Percentiles rank a stretch among this genome's conserved stretches.
These are phyloP conservation scores for Tulasnella sp. DNA, from an alignment of 768 basidiomycete genomes.

Conservation along the genomic window DNA sequence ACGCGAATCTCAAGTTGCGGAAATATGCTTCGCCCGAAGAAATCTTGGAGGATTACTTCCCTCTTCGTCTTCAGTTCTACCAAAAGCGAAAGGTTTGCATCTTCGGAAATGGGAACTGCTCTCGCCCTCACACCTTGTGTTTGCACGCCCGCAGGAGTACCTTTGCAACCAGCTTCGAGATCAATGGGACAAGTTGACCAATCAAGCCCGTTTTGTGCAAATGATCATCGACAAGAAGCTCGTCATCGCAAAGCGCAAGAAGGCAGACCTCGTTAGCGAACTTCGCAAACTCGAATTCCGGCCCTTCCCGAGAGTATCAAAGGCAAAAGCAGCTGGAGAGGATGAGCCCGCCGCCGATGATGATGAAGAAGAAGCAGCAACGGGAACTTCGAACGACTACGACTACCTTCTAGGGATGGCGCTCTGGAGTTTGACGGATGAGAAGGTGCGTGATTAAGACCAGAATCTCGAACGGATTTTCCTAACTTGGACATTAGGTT, in stretches of 20 bases:
- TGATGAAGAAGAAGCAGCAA: slow-evolving; percentile 39
- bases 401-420: slow-evolving; percentile 95
- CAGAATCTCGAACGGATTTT: neutral
- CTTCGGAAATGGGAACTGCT: neutral
- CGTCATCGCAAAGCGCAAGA: slow-evolving; percentile 78
- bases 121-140: slow-evolving; percentile 17
- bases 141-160: slow-evolving; percentile 50
- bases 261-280: slow-evolving; percentile 75
- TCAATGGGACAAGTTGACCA: slow-evolving; percentile 75
- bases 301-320: slow-evolving; percentile 77
- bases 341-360: slow-evolving; percentile 50
- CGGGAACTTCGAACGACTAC: slow-evolving; percentile 53
- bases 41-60: slow-evolving; percentile 89
- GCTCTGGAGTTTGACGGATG: slow-evolving; percentile 89
- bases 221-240: slow-evolving; percentile 89
- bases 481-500: slow-evolving; percentile 46
- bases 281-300: slow-evolving; percentile 76
- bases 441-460: slow-evolving; percentile 51
- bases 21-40: slow-evolving; percentile 86
- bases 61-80: slow-evolving; percentile 79
- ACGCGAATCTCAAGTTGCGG: slow-evolving; percentile 91
- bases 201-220: slow-evolving; percentile 93
- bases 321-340: slow-evolving; percentile 61
- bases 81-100: slow-evolving; percentile 85
- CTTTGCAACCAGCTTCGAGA: slow-evolving; percentile 74